These are phyloP conservation scores for Huntiella savannae DNA, from an alignment of 2,329 filamentous ascomycete genomes.

Conservation along the genomic window DNA sequence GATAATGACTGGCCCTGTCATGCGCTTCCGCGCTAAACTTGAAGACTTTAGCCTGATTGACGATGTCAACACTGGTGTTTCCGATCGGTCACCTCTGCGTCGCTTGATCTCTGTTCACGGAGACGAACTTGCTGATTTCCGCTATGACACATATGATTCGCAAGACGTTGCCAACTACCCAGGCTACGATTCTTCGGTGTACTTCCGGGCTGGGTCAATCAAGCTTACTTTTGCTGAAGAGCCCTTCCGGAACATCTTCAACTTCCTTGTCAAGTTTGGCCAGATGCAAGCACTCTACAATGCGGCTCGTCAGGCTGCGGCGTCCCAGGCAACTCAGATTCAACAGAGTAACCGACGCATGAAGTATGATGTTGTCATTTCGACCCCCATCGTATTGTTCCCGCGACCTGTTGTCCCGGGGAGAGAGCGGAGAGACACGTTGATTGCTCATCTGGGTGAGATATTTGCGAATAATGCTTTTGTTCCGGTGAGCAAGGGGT, in stretches of 20 bases:
- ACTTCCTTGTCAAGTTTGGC: slow-evolving; percentile 95
- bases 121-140: slow-evolving; percentile 87
- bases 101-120: slow-evolving; percentile 89
- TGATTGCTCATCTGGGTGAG: slow-evolving; percentile 89
- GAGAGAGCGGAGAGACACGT: slow-evolving; percentile 52
- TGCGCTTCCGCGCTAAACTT: slow-evolving; percentile 71
- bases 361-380: slow-evolving; percentile 84
- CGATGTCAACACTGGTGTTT: slow-evolving; percentile 80
- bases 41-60: slow-evolving; percentile 80
- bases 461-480: slow-evolving; percentile 96
- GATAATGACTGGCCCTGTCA: slow-evolving; percentile 66
- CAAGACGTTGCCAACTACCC: slow-evolving; percentile 55
- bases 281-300: slow-evolving; percentile 99
- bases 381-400: slow-evolving; percentile 91
- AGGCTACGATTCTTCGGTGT: slow-evolving; percentile 85
- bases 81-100: slow-evolving; percentile 60
- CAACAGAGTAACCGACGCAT: slow-evolving; percentile 80
- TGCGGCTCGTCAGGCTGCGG: slow-evolving; percentile 81
- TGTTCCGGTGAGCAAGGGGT: slow-evolving; percentile 26
- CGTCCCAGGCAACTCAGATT: slow-evolving; percentile 80
- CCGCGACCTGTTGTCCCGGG: slow-evolving; percentile 58
- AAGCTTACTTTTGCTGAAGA: slow-evolving; percentile 96
- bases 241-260: slow-evolving; percentile 93
- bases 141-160: slow-evolving; percentile 85
- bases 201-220: slow-evolving; percentile 77